Evolutionary conservation across 2,329 filamentous ascomycete species (phyloP).

Genomic region (Dactylella cylindrospora): DNA sequence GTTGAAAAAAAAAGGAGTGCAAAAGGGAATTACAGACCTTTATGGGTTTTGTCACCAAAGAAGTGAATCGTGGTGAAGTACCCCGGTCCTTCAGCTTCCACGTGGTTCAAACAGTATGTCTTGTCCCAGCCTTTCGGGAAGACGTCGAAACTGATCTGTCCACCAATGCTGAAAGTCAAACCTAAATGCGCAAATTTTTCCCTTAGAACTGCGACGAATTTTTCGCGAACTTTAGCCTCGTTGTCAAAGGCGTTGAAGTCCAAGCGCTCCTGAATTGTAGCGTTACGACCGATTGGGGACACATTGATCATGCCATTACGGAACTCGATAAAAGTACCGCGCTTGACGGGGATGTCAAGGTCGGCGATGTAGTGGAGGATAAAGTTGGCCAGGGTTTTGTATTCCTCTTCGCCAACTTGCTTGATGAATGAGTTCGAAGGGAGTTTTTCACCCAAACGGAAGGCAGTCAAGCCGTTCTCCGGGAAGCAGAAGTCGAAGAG

Average conservation of each 20-base stretch:
- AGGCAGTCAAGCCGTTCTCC: slow-evolving; percentile 93
- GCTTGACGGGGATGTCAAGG: slow-evolving; percentile 79
- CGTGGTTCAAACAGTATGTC: slow-evolving; percentile 88
- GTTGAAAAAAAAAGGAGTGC: not conserved
- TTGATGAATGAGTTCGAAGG: slow-evolving; percentile 82
- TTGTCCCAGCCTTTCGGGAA: slow-evolving; percentile 98
- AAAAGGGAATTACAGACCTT: slow-evolving; percentile 53
- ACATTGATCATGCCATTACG: slow-evolving; percentile 91
- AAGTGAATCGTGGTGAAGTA: slow-evolving; percentile 73
- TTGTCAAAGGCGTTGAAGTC: slow-evolving; percentile 82
- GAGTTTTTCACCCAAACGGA: slow-evolving; percentile 75
- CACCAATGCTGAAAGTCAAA: slow-evolving; percentile 91
- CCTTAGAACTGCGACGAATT: slow-evolving; percentile 73
- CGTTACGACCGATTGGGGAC: slow-evolving; percentile 81
- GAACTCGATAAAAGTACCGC: slow-evolving; percentile 82
- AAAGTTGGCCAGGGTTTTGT: slow-evolving; percentile 76
- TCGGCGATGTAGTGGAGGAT: slow-evolving; percentile 81
- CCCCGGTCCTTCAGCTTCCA: slow-evolving; percentile 69
- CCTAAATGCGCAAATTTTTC: slow-evolving; percentile 80
- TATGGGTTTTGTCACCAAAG: slow-evolving; percentile 92
- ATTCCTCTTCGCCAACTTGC: slow-evolving; percentile 81
- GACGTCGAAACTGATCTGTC: slow-evolving; percentile 97
- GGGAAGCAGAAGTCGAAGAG: slow-evolving; percentile 98
- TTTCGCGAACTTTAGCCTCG: slow-evolving; percentile 71
- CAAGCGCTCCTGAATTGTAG: slow-evolving; percentile 70